Conservation (phyloP, 345 rosid species). For the Dimocarpus longan region DNA sequence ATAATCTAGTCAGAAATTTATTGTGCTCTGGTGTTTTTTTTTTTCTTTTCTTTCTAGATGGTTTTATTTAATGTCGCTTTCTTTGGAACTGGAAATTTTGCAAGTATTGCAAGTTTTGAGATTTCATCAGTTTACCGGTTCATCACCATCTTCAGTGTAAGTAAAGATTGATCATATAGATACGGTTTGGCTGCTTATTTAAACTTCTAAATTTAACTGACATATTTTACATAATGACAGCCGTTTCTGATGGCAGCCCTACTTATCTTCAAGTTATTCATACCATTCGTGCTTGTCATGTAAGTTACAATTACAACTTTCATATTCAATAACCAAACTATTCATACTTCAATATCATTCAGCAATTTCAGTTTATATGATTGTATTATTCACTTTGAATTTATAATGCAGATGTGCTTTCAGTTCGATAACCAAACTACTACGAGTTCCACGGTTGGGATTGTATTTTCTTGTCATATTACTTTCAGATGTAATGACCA, state of each 20-base stretch:
- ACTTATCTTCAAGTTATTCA: slow-evolving; percentile 90
- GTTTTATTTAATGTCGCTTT: slow-evolving; percentile 91
- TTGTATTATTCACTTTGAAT: not conserved
- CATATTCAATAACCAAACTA: not conserved
- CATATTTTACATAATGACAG: slow-evolving; percentile 42
- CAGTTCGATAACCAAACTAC: slow-evolving; percentile 86
- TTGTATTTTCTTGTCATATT: slow-evolving; percentile 93
- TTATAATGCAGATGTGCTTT: slow-evolving; percentile 73
- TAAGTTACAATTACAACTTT: slow-evolving; percentile 41
- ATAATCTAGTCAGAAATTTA: slow-evolving; percentile 9
- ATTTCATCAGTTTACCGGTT: slow-evolving; percentile 94
- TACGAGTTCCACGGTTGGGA: slow-evolving; percentile 76
- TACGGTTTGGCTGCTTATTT: slow-evolving; percentile 15
- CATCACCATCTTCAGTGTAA: slow-evolving; percentile 94
- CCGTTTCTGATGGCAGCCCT: slow-evolving; percentile 97
- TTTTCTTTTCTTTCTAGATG: slow-evolving; percentile 52
- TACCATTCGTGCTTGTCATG: slow-evolving; percentile 97
- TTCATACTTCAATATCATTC: not conserved
- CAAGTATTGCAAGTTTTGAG: slow-evolving; percentile 99
- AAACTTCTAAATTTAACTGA: slow-evolving; percentile 19
- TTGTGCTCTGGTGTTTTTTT: slow-evolving; percentile 23
- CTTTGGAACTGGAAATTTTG: slow-evolving; percentile 97
- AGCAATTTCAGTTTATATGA: not conserved
- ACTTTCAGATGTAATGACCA: slow-evolving; percentile 91
- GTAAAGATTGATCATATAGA: slow-evolving; percentile 31